Conservation (phyloP, 2,329 filamentous ascomycete genomes). For the Venturia pyrina region DNA sequence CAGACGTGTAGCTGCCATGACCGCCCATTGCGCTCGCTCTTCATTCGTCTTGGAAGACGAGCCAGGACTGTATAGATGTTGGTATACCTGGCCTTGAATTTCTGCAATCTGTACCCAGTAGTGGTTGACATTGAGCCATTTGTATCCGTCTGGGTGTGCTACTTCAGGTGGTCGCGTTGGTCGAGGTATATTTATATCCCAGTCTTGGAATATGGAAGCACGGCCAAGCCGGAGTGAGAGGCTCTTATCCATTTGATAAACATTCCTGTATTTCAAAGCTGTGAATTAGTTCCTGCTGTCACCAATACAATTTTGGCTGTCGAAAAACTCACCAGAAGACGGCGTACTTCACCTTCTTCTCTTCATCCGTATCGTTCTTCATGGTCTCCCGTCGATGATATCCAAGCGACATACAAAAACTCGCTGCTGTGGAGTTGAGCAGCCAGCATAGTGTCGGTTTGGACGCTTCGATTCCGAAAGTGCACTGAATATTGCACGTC, state of each 20-base stretch:
- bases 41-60: neutral
- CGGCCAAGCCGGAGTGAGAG: slow-evolving; percentile 28
- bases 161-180: neutral
- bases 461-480: slow-evolving; percentile 24
- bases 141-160: slow-evolving; percentile 12
- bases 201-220: slow-evolving; percentile 28
- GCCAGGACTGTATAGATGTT: slow-evolving; percentile 22
- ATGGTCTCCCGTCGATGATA: slow-evolving; percentile 27
- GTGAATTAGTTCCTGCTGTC: slow-evolving; percentile 20
- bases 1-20: neutral
- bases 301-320: slow-evolving; percentile 15
- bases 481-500: slow-evolving; percentile 14
- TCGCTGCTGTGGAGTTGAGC: slow-evolving; percentile 21
- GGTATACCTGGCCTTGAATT: slow-evolving; percentile 26
- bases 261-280: slow-evolving; percentile 20
- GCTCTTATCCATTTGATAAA: slow-evolving; percentile 30
- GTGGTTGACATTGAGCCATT: neutral
- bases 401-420: slow-evolving; percentile 23
- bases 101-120: slow-evolving; percentile 15
- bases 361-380: slow-evolving; percentile 19
- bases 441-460: slow-evolving; percentile 27
- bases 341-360: slow-evolving; percentile 11
- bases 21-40: slow-evolving; percentile 5
- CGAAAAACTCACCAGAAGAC: slow-evolving; percentile 18
- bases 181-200: slow-evolving; percentile 22